Evolutionary conservation across 2,329 filamentous ascomycete species (phyloP).

Genomic region (Drechslera avenae): DNA sequence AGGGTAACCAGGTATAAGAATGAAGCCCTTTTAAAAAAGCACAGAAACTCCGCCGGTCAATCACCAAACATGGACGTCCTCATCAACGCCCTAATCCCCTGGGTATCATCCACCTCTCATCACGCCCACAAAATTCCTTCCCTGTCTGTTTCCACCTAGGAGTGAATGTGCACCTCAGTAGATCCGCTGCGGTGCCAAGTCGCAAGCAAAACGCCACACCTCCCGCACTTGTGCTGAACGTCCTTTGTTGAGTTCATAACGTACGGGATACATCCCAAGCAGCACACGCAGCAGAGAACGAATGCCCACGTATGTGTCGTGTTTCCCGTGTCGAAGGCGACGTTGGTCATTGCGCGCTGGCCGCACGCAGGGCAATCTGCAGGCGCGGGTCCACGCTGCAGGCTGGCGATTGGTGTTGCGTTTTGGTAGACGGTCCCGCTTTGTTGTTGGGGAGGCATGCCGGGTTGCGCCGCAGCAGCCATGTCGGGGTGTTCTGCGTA

Average conservation of each 20-base stretch:
- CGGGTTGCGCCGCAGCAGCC: constrained; percentile 22
- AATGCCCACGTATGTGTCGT: constrained; percentile 54
- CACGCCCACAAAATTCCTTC: neutral
- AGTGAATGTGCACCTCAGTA: constrained; percentile 52
- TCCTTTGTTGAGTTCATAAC: constrained; percentile 56
- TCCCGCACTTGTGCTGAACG: constrained; percentile 55
- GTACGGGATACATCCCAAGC: constrained; percentile 57
- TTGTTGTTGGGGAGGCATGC: constrained; percentile 44
- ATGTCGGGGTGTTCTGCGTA: constrained; percentile 27
- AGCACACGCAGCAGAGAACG: constrained; percentile 51
- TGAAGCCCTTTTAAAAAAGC: too few species aligned
- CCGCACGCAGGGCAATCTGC: constrained; percentile 57
- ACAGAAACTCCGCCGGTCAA: neutral
- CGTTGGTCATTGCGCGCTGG: constrained; percentile 48
- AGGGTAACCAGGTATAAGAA: too few species aligned
- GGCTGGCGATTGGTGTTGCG: constrained; percentile 40
- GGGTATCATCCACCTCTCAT: constrained; percentile 16
- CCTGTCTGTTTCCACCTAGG: constrained; percentile 17
- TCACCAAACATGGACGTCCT: neutral
- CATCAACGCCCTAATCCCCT: neutral
- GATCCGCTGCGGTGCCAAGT: constrained; percentile 57
- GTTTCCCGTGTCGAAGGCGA: constrained; percentile 45
- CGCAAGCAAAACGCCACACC: constrained; percentile 53
- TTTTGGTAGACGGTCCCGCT: constrained; percentile 44
- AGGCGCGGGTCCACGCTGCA: constrained; percentile 47